A percentile compares a stretch with the other conserved stretches of the same genome.
These are phyloP conservation scores for Nemania bipapillata DNA, from an alignment of 2,329 filamentous ascomycete genomes.

Conservation along the genomic window DNA sequence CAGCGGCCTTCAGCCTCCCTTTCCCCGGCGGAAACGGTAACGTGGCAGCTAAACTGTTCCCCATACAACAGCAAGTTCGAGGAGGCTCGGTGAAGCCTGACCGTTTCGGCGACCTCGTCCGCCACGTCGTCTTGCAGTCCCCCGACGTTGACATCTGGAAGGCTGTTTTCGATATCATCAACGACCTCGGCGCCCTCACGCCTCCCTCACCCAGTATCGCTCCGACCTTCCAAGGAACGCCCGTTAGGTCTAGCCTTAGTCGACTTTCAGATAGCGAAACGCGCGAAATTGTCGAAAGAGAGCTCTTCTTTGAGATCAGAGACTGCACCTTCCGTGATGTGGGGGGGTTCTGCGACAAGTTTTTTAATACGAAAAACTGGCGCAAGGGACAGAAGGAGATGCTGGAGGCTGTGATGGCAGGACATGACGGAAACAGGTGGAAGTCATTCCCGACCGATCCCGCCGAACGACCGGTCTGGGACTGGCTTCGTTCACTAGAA, in stretches of 20 bases:
- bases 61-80: slow-evolving; percentile 18
- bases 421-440: slow-evolving; percentile 14
- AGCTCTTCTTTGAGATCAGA: slow-evolving; percentile 21
- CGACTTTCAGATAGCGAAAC: slow-evolving; percentile 22
- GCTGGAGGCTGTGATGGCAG: slow-evolving; percentile 3
- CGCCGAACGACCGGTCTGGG: slow-evolving; percentile 7
- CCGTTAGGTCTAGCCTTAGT: slow-evolving; percentile 15
- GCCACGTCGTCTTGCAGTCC: slow-evolving; percentile 12
- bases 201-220: slow-evolving; percentile 6
- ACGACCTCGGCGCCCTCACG: slow-evolving; percentile 6
- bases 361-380: slow-evolving; percentile 20
- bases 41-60: slow-evolving; percentile 25
- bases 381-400: slow-evolving; percentile 8
- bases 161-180: slow-evolving; percentile 15
- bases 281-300: slow-evolving; percentile 10
- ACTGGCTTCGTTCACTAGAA: slow-evolving; percentile 25
- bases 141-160: slow-evolving; percentile 17
- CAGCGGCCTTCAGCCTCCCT: slow-evolving; percentile 8
- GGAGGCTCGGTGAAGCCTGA: slow-evolving; percentile 12
- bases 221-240: slow-evolving; percentile 19
- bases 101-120: slow-evolving; percentile 19
- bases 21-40: slow-evolving; percentile 20
- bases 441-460: not conserved
- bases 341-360: slow-evolving; percentile 24
- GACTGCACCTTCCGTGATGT: slow-evolving; percentile 19